Conservation (phyloP, 176 grass and related monocot species). For the Phoenix dactylifera region DNA sequence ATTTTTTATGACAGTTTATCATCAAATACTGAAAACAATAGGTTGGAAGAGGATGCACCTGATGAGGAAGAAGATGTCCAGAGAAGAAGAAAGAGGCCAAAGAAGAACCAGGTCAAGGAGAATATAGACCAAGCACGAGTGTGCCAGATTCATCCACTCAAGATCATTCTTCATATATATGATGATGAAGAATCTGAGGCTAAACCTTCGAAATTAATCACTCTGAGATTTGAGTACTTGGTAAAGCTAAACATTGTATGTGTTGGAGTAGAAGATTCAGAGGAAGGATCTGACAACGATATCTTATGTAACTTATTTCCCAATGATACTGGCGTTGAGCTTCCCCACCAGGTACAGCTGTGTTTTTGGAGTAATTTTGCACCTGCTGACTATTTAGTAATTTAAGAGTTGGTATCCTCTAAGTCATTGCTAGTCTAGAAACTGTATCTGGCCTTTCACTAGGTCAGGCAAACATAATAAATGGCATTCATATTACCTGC, state of each 20-base stretch:
- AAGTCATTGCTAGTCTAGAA: too few relatives aligned
- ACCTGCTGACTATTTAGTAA: too few relatives aligned
- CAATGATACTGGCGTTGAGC: slow-evolving; percentile 80
- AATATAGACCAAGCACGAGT: slow-evolving; percentile 41
- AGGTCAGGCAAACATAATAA: too few relatives aligned
- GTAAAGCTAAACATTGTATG: slow-evolving; percentile 87
- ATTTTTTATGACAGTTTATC: slow-evolving; percentile 34
- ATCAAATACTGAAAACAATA: slow-evolving; percentile 45
- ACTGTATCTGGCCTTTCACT: too few relatives aligned
- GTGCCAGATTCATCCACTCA: slow-evolving; percentile 84
- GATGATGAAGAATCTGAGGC: slow-evolving; percentile 47
- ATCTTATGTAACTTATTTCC: slow-evolving; percentile 96
- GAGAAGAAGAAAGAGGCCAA: slow-evolving; percentile 84
- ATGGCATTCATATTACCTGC: too few relatives aligned
- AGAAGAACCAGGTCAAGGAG: slow-evolving; percentile 58
- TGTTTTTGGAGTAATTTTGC: neutral
- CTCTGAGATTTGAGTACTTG: slow-evolving; percentile 74
- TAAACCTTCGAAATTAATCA: slow-evolving; percentile 42
- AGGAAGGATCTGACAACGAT: slow-evolving; percentile 49
- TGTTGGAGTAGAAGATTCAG: slow-evolving; percentile 67
- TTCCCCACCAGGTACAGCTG: slow-evolving; percentile 66
- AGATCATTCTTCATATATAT: slow-evolving; percentile 60
- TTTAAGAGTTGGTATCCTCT: too few relatives aligned
- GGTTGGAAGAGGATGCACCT: slow-evolving; percentile 77
- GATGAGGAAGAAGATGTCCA: slow-evolving; percentile 90